A percentile compares a stretch with the other conserved stretches of the same genome.
Evolutionary conservation across 495 filamentous ascomycete genomes (phyloP).

Genomic region (Oidiodendron maius): DNA sequence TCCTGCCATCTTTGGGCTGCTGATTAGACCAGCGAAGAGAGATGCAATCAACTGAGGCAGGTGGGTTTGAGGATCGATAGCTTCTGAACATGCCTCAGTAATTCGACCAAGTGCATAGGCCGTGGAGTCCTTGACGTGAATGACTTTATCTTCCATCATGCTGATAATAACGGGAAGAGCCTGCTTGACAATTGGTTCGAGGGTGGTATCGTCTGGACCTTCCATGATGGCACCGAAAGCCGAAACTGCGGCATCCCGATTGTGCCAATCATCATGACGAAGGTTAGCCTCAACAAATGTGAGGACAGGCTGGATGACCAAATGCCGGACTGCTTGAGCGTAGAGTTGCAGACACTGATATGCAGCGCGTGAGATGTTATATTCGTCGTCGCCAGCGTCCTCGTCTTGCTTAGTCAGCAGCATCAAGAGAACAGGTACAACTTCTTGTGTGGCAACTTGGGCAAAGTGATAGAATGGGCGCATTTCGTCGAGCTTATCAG

Average conservation of each 20-base stretch:
- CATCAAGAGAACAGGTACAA: conserved; percentile 82
- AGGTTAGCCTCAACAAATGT: conserved; percentile 88
- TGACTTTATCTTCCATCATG: conserved; percentile 90
- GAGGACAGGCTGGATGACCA: conserved; percentile 78
- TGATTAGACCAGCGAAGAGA: conserved; percentile 85
- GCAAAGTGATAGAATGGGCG: conserved; percentile 91
- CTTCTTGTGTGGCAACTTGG: conserved; percentile 81
- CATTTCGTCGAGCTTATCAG: conserved; percentile 69
- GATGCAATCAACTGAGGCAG: conserved; percentile 76
- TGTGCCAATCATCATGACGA: conserved; percentile 84
- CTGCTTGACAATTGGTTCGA: conserved; percentile 91
- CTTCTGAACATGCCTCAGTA: conserved; percentile 80
- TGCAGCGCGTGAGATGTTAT: conserved; percentile 89
- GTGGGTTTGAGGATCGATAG: conserved; percentile 78
- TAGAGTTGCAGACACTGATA: conserved; percentile 97
- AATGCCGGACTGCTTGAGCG: conserved; percentile 77
- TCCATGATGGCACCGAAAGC: conserved; percentile 99
- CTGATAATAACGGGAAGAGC: conserved; percentile 81
- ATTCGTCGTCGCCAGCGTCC: conserved; percentile 93
- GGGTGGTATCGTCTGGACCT: conserved; percentile 80
- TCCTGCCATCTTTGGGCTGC: conserved; percentile 91
- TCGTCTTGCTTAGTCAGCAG: conserved; percentile 96
- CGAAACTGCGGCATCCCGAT: conserved; percentile 89
- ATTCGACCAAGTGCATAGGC: conserved; percentile 95
- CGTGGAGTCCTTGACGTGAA: conserved; percentile 94